Conservation (phyloP, 2,329 filamentous ascomycete species). For the Fusarium sp. region DNA sequence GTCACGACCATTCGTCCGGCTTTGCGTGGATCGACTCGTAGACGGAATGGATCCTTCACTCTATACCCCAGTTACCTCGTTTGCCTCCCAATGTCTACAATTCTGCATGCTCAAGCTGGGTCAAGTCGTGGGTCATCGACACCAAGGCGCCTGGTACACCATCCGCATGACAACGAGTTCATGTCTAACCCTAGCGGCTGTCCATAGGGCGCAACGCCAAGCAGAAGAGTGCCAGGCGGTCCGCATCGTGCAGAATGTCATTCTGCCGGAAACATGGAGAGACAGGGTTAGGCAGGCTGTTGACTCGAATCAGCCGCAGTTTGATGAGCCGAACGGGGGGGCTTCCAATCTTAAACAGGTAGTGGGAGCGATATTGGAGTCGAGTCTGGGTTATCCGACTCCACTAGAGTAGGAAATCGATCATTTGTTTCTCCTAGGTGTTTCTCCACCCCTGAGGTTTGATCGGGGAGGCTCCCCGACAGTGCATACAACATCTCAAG, state of each 20-base stretch:
- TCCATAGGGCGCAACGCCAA: background rate
- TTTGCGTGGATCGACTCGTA: background rate
- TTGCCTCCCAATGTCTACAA: background rate
- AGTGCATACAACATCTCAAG: background rate
- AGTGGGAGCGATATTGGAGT: background rate
- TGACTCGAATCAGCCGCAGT: background rate
- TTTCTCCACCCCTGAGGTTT: background rate
- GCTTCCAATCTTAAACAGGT: background rate
- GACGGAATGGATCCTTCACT: background rate
- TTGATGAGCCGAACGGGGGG: background rate
- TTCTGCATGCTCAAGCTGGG: background rate
- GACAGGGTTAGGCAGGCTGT: background rate
- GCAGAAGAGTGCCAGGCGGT: background rate
- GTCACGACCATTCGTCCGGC: conserved; percentile 5
- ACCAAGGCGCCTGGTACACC: background rate
- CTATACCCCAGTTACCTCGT: background rate
- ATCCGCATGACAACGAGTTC: background rate
- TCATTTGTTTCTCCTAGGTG: background rate
- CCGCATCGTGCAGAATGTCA: background rate
- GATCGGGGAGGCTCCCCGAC: background rate
- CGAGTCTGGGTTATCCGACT: background rate
- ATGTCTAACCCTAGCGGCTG: background rate
- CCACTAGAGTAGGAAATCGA: background rate
- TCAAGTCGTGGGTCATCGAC: background rate
- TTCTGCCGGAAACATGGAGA: background rate